Conservation (phyloP, 306 rosid species). For the Fragaria nilgerrensis region DNA sequence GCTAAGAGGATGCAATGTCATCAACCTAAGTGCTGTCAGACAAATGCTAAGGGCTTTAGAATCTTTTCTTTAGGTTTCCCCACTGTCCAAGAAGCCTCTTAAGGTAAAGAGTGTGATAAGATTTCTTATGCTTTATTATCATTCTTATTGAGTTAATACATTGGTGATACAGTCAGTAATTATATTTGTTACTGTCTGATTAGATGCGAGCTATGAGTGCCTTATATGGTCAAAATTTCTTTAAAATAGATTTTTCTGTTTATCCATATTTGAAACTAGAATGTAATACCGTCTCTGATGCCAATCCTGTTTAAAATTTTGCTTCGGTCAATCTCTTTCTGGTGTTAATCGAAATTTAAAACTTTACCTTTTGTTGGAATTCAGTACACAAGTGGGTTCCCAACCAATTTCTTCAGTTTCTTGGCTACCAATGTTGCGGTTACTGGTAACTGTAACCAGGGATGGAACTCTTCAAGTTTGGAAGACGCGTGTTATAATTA, state of each 20-base stretch:
- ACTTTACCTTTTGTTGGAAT: constrained; percentile 30
- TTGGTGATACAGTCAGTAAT: background rate
- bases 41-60: background rate
- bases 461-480: constrained; percentile 96
- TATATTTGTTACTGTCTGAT: background rate
- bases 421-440: constrained; percentile 78
- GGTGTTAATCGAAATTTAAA: constrained; percentile 18
- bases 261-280: background rate
- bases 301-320: constrained; percentile 1
- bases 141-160: background rate
- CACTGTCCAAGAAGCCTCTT: background rate
- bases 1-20: background rate
- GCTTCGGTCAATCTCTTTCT: constrained; percentile 12
- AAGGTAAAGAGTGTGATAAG: background rate
- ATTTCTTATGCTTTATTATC: background rate
- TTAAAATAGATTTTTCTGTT: background rate
- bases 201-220: background rate
- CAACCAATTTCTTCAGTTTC: constrained; percentile 92
- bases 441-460: constrained; percentile 81
- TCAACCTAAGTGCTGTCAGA: background rate
- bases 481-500: constrained; percentile 78
- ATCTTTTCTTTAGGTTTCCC: background rate
- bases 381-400: constrained; percentile 94
- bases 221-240: background rate
- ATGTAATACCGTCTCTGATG: background rate